Evolutionary conservation across 106 monocot genomes (phyloP).

Genomic region (Dioscorea alata): DNA sequence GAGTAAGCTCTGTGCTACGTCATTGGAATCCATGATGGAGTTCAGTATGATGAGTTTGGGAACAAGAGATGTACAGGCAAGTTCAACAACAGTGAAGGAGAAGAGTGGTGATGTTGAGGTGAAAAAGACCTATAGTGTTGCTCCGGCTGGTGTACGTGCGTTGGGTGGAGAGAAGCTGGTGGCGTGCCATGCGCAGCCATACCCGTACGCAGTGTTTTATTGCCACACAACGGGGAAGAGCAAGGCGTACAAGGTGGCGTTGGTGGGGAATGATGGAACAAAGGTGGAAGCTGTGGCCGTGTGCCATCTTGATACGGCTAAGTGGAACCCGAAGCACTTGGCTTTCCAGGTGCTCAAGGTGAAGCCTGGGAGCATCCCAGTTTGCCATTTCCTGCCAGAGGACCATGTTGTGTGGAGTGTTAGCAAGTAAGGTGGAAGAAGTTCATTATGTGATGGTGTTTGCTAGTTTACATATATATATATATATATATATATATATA

Average conservation of each 20-base stretch:
- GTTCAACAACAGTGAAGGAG: slow-evolving; percentile 25
- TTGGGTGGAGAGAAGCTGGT: slow-evolving; percentile 24
- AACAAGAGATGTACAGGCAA: slow-evolving; percentile 21
- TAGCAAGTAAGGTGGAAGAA: too few relatives aligned
- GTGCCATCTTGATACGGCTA: slow-evolving; percentile 46
- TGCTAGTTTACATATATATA: too few relatives aligned
- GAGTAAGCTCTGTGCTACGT: slow-evolving; percentile 55
- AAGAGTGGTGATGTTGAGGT: neutral
- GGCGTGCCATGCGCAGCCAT: slow-evolving; percentile 58
- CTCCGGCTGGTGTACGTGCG: slow-evolving; percentile 7
- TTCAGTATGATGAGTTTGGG: slow-evolving; percentile 30
- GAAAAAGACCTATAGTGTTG: slow-evolving; percentile 34
- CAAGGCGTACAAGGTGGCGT: slow-evolving; percentile 30
- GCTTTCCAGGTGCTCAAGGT: slow-evolving; percentile 56
- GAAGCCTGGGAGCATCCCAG: slow-evolving; percentile 47
- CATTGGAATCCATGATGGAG: slow-evolving; percentile 86
- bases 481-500: too few relatives aligned
- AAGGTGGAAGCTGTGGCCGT: slow-evolving; percentile 54
- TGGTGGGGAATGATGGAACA: slow-evolving; percentile 43
- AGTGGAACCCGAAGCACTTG: slow-evolving; percentile 45
- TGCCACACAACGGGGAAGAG: slow-evolving; percentile 41
- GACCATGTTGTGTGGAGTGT: slow-evolving; percentile 43
- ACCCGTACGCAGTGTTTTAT: slow-evolving; percentile 58
- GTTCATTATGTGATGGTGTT: too few relatives aligned
- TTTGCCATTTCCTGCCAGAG: slow-evolving; percentile 66